Evolutionary conservation across 495 filamentous ascomycete species (phyloP).

Genomic region (Rostrohypoxylon terebratum): DNA sequence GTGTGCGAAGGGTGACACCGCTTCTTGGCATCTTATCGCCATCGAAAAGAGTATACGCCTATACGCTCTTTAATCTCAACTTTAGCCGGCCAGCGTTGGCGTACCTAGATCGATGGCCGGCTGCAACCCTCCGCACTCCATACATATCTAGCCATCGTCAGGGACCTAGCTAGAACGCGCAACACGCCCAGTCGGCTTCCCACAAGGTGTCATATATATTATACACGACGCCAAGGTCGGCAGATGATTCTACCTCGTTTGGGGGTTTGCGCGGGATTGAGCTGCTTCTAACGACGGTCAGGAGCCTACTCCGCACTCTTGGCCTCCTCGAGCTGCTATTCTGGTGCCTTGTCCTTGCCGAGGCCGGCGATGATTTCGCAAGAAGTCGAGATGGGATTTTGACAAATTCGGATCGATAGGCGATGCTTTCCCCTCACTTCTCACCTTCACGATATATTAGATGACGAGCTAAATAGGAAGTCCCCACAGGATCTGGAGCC

Average conservation of each 20-base stretch:
- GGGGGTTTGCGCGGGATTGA: constrained; percentile 31
- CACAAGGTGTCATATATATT: constrained; percentile 45
- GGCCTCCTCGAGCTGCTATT: constrained; percentile 10
- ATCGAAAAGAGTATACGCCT: constrained; percentile 42
- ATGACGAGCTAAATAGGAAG: constrained; percentile 33
- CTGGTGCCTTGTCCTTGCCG: constrained; percentile 20
- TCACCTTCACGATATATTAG: constrained; percentile 26
- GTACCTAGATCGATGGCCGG: constrained; percentile 41
- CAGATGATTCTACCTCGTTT: constrained; percentile 45
- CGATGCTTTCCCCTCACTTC: constrained; percentile 41
- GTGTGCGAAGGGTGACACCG: constrained; percentile 21
- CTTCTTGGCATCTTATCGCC: constrained; percentile 48
- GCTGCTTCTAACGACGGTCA: constrained; percentile 25
- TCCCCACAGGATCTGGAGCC: constrained; percentile 30
- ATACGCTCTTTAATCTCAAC: constrained; percentile 33
- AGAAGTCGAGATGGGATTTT: constrained; percentile 4
- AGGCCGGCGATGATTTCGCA: constrained; percentile 29
- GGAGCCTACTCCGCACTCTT: constrained; percentile 36
- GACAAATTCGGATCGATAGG: constrained; percentile 27
- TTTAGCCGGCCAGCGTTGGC: constrained; percentile 37
- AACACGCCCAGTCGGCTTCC: constrained; percentile 35
- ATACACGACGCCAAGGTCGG: constrained; percentile 49
- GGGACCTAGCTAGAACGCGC: constrained; percentile 30
- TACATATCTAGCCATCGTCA: constrained; percentile 30
- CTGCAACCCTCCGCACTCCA: constrained; percentile 45